phyloP scores from a whole-genome alignment of 768 basidiomycete species.

The Leucosporidium scottii region DNA sequence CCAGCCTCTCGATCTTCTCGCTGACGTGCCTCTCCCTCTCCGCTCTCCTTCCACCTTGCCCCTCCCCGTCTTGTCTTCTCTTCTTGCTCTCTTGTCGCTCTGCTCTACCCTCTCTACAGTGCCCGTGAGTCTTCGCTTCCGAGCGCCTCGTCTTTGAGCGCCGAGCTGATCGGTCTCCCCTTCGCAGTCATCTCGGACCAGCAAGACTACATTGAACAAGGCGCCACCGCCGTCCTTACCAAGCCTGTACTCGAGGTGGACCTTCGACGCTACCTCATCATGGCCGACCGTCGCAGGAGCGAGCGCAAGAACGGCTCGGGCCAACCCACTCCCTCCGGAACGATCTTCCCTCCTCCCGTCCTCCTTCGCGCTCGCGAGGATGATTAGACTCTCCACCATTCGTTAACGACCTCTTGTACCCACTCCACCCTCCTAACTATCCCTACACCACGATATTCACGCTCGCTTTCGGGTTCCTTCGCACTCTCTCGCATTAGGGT shows the following conservation, averaged over 20 bases:
- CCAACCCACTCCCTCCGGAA: too few relatives aligned
- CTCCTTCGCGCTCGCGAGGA: too few relatives aligned
- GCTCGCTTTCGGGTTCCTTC: too few relatives aligned
- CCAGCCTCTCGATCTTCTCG: too few relatives aligned
- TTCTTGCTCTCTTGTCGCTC: neutral
- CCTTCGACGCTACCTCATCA: slow-evolving; percentile 22
- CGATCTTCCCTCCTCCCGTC: too few relatives aligned
- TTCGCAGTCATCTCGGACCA: slow-evolving; percentile 28
- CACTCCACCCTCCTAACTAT: too few relatives aligned
- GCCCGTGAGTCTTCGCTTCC: slow-evolving; percentile 38
- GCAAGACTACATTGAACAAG: slow-evolving; percentile 36
- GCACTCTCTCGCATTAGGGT: too few relatives aligned
- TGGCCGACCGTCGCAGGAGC: slow-evolving; percentile 30
- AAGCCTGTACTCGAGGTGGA: slow-evolving; percentile 35
- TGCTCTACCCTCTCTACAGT: slow-evolving; percentile 42
- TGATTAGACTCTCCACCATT: too few relatives aligned
- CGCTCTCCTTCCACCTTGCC: too few relatives aligned
- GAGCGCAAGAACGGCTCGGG: slow-evolving; percentile 1
- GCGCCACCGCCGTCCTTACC: slow-evolving; percentile 37
- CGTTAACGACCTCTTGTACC: too few relatives aligned
- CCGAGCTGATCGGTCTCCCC: neutral
- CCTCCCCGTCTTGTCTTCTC: neutral
- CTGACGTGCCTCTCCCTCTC: slow-evolving; percentile 14
- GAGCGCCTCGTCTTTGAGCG: neutral
- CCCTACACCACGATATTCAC: too few relatives aligned